Evolutionary conservation across 495 filamentous ascomycete genomes (phyloP), one percentile per base, ranked within the genome.

Genomic region (Cenococcum geophilum): DNA sequence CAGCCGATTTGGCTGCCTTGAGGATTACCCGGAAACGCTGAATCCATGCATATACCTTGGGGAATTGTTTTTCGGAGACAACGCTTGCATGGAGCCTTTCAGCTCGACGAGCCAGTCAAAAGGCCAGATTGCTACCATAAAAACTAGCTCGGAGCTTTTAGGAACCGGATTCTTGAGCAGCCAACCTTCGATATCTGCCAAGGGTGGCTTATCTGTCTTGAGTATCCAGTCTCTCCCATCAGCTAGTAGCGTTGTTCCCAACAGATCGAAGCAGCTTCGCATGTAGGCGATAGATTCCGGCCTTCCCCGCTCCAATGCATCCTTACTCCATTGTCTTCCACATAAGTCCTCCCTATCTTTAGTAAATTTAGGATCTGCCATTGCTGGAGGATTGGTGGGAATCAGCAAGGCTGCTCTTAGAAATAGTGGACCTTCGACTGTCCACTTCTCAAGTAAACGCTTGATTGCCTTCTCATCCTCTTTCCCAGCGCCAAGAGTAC

Each of bases 211-310:
- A 10, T 74, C 61, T 0, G 68, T 75, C 0, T 73, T 72, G 2
- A 81, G 66, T 12, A 87, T 70, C 82, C 83, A 88, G 5, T 75
- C 60, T 22, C 82, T 71, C n/a, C 79, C 79, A 72, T 85, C 83
- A 0, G 71, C 74, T 11, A 88, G 71, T 21, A 83, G 43, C 1
- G 74, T 76, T 16, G 71, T 73, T 69, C 87, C 86, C 3, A 86
- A 64, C 35, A 80, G 66, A 14, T 71, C 72, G 42, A 83, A 75
- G 9, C 64, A 68, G 9, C 67, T 60, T 22, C 75, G 69, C 6
- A 85, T 64, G 12, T 75, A 71, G 9, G 69, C 66, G 0, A 83
- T 55, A 6, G 77, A 78, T 68, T 83, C 79, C 0, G 79, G 75
- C 21, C 77, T 57, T 20, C 47, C 60, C 8, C 48, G 61, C 32